Evolutionary conservation across 2,329 filamentous ascomycete genomes (phyloP).

Genomic region (Alternaria panax): DNA sequence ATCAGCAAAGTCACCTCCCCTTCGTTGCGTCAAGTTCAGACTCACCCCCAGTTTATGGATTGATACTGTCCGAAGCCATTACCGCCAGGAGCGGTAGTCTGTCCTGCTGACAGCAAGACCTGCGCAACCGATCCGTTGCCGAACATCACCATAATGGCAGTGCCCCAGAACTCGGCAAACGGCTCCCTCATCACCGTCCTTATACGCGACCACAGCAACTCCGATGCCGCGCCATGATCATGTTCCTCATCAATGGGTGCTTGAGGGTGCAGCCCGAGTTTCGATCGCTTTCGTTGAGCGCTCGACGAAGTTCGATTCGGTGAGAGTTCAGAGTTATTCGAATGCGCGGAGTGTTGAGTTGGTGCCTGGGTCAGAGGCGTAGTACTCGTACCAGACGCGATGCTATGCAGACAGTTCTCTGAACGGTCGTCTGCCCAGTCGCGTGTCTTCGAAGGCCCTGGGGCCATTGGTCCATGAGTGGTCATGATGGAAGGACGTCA

Average conservation of each 20-base stretch:
- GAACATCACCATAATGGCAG: constrained; percentile 54
- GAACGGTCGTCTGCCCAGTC: constrained; percentile 29
- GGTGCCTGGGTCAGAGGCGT: constrained; percentile 24
- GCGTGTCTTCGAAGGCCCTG: constrained; percentile 25
- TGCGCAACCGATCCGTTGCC: constrained; percentile 56
- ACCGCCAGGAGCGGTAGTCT: constrained; percentile 51
- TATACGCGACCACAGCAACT: constrained; percentile 50
- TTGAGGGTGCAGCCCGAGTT: constrained; percentile 49
- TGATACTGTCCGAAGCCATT: constrained; percentile 54
- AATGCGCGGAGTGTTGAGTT: constrained; percentile 28
- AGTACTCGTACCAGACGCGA: constrained; percentile 19
- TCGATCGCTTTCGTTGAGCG: constrained; percentile 31
- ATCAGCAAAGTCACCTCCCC: too few species aligned
- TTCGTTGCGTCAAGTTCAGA: too few species aligned
- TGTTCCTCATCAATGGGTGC: constrained; percentile 54
- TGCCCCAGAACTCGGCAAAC: constrained; percentile 55
- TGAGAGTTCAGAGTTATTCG: constrained; percentile 12
- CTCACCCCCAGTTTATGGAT: constrained; percentile 53
- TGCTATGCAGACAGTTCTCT: constrained; percentile 13
- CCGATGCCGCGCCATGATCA: constrained; percentile 45
- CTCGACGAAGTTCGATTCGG: constrained; percentile 32
- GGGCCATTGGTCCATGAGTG: constrained; percentile 22
- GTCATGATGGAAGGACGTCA: constrained; percentile 7
- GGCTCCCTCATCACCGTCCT: constrained; percentile 52
- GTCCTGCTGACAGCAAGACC: constrained; percentile 49